Evolutionary conservation across 768 basidiomycete species (phyloP), one percentile per base, ranked within the genome.

Genomic region (Tubosaeta sp.): DNA sequence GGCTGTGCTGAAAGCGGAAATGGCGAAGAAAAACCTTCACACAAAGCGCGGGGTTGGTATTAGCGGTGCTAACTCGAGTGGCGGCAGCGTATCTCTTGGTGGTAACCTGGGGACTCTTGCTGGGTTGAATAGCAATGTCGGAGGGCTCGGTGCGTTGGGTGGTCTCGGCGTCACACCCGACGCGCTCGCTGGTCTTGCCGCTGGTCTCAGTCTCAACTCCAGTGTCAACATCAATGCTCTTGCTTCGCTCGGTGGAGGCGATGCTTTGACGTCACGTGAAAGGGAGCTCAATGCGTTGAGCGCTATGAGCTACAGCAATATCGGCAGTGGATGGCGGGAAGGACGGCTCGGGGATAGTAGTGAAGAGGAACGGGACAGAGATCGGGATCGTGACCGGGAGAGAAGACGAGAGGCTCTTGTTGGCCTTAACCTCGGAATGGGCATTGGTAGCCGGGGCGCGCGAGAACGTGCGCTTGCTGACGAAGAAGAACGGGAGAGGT

Each of bases 11-110:
- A 98, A 97, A 69, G 96, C 95, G 19, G 96, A 98, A 72, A 97
- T 99, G 94, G 96, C 96, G 18, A 98, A 98, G 82, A 99, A 99
- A 80, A 98, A 99, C 64, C 70, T 99, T 34, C 95, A 99, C 64
- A 95, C 94, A 18, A 96, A 95, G 73, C 77, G 91, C 34, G 89
- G 89, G 3, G 84, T 92, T 21, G 90, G 90, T n/a, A 82, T 82
- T 6, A 74, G 82, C 18, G 73, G 73, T 31, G 59, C 57, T 9
- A 54, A 50, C 21, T 56, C 65, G 12, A 61, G 59, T 31, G 55
- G 65, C 50, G 69, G 69, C 40, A 53, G 61, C 49, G 48, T 65
- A 43, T 59, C 66, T 53, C 53, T 62, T 43, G 65, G 67, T 35
- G 57, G 35, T 54, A 62, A 62, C 48, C 31, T 66, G 42, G 53